Evolutionary conservation across 78 protist genomes (phyloP), one percentile per base, ranked within the genome.

Genomic region (Pigoraptor vietnamica): DNA sequence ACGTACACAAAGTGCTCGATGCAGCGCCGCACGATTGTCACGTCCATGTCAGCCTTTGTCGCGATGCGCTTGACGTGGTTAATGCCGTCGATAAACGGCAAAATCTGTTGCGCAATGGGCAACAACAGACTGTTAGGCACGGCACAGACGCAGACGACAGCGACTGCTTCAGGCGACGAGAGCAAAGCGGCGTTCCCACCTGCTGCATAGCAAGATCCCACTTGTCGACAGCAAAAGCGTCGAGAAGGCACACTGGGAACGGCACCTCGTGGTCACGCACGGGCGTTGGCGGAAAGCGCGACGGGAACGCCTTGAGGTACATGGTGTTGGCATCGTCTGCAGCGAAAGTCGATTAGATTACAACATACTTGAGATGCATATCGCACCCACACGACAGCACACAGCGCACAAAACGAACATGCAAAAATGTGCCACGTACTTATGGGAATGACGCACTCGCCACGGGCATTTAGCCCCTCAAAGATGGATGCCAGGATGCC

Each of bases 11-110:
- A 91, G 89, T 94, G 96, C 92, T 93, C 86, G 6, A 94, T 40
- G 39, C 96, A 94, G 40, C 90, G 91, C 23, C 90, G 91, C 0
- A 93, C 96, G 0, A 94, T 32, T 23, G 40, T 40, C 0, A 91
- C 55, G 84, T 94, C 96, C 0, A 94, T 90, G 23, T 92, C 94
- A 6, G 93, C 88, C 35, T 91, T 29, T 39, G 87, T 87, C 0
- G 93, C 82, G 1, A 94, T 94, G 86, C 91, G 38, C 39, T 84
- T 86, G 10, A 94, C 93, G 86, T 93, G 92, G 40, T 94, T 94
- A 37, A 93, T 86, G n/a, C 96, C 96, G 37, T 94, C 96, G 24
- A 94, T 89, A 32, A 39, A 91, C 0, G 96, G 96, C 48, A 93
- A 23, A 34, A 94, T 91, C 90, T 94, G 96, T 34, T 82, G 84